Evolutionary conservation across 495 filamentous ascomycete genomes (phyloP).

Genomic region (Penicillium pulvis): DNA sequence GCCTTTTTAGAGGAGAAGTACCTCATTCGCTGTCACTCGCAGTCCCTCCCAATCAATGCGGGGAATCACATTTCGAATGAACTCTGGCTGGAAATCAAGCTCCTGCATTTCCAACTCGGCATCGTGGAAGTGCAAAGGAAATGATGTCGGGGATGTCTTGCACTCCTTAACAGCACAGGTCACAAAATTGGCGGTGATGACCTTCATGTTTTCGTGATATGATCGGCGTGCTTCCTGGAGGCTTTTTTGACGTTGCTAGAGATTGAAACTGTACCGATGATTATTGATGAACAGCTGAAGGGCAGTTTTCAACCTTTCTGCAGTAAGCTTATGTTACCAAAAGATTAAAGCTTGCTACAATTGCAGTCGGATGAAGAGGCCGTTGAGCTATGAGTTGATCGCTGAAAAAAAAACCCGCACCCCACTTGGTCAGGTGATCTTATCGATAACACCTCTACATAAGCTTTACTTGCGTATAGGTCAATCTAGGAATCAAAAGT

Average conservation of each 20-base stretch:
- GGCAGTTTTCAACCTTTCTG: background rate
- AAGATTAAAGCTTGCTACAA: background rate
- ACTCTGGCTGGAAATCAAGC: conserved; percentile 72
- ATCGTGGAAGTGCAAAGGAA: conserved; percentile 88
- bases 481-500: too few species aligned
- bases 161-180: conserved; percentile 94
- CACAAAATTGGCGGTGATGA: conserved; percentile 95
- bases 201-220: conserved; percentile 69
- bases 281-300: background rate
- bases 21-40: conserved; percentile 73
- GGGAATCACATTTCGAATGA: conserved; percentile 80
- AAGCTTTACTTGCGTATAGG: too few species aligned
- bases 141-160: conserved; percentile 74
- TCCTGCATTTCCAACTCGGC: conserved; percentile 85
- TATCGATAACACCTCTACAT: conserved; percentile 12
- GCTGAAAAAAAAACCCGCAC: conserved; percentile 12
- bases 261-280: background rate
- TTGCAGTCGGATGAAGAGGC: background rate
- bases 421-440: conserved; percentile 15
- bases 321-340: background rate
- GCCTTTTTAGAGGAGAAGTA: conserved; percentile 38
- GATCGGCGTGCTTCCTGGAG: background rate
- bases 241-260: background rate
- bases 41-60: conserved; percentile 88
- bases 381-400: background rate